Evolutionary conservation across 345 rosid species (phyloP), one percentile per base, ranked within the genome.

Genomic region (Chamaenerion angustifolium): DNA sequence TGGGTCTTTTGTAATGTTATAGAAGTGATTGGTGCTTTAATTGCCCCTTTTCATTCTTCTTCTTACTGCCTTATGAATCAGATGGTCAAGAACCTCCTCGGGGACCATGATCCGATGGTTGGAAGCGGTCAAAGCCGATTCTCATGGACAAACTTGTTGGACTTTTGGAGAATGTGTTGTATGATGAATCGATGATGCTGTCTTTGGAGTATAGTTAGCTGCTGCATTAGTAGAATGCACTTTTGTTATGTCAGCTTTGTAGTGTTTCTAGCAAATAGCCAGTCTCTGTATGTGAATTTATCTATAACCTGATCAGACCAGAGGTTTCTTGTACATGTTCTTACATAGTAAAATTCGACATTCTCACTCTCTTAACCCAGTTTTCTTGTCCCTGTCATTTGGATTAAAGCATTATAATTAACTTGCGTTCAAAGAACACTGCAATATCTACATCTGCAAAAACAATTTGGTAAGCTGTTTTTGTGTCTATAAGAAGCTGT

Each of bases 41-140:
- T n/a, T n/a, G 10, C 16, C 56, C 46, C 13, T 42, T 15, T 52
- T 40, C 56, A 52, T 16, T 16, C 13, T 52, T 42, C 15, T 40
- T 42, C 13, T 40, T 52, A 16, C 19, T 13, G 31, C 31, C 25
- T 52, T 52, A 31, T 42, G 16, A 52, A 52, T 41, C 56, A 52
- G 56, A 18, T 52, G 46, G 56, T 37, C 16, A 25, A 27, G 25
- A 52, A 41, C 16, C 41, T 31, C 37, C 37, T 31, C 37, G 37
- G 46, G 56, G 45, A 11, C 27, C 18, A 11, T 52, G 56, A 52
- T 52, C 23, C 16, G 12, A 52, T 16, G 19, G 44, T 16, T 40
- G 56, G 43, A 35, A 43, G 35, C 16, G 35, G 46, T 50, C 25
- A 27, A 12, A 42, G 40, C 17, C 40, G 35, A 18, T 31, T 50